A percentile compares a stretch with the other conserved stretches of the same genome.
Conservation (phyloP, 805 yeast genomes). For the Suhomyces vadensis region DNA sequence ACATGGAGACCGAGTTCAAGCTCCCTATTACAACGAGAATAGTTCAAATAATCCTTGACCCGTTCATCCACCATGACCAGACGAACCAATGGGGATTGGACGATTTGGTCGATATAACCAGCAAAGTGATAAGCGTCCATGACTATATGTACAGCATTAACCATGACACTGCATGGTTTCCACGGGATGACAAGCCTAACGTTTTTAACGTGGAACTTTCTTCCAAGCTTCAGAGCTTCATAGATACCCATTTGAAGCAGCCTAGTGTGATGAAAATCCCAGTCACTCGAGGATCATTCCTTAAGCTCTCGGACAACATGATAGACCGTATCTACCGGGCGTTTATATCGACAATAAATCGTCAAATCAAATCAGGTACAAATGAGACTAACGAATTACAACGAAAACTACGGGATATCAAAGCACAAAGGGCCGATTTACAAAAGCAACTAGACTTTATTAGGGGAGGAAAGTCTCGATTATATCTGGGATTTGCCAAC, state of each 20-base stretch:
- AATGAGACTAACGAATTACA: background rate
- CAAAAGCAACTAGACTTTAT: conserved; percentile 8
- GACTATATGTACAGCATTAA: conserved; percentile 12
- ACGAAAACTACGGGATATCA: background rate
- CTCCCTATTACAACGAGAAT: conserved; percentile 35
- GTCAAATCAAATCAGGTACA: background rate
- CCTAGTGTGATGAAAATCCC: conserved; percentile 8
- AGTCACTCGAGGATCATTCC: conserved; percentile 14
- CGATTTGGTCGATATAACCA: conserved; percentile 14
- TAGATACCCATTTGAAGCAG: conserved; percentile 14
- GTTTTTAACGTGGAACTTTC: conserved; percentile 12
- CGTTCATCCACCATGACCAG: conserved; percentile 15
- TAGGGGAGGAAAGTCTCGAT: conserved; percentile 5
- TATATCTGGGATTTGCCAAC: conserved; percentile 7
- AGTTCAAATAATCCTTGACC: conserved; percentile 21
- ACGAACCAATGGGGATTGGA: conserved; percentile 8
- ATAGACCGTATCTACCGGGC: conserved; percentile 17
- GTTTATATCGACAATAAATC: conserved; percentile 12
- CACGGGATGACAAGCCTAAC: background rate
- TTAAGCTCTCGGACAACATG: conserved; percentile 25
- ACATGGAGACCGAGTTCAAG: conserved; percentile 21
- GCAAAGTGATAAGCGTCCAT: conserved; percentile 17
- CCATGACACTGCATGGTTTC: conserved; percentile 10
- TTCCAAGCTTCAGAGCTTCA: conserved; percentile 15
- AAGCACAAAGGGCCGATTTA: conserved; percentile 6